A percentile compares a stretch with the other conserved stretches of the same genome.
Conservation (phyloP, 2,329 filamentous ascomycete species). For the Penicillium hordei region DNA sequence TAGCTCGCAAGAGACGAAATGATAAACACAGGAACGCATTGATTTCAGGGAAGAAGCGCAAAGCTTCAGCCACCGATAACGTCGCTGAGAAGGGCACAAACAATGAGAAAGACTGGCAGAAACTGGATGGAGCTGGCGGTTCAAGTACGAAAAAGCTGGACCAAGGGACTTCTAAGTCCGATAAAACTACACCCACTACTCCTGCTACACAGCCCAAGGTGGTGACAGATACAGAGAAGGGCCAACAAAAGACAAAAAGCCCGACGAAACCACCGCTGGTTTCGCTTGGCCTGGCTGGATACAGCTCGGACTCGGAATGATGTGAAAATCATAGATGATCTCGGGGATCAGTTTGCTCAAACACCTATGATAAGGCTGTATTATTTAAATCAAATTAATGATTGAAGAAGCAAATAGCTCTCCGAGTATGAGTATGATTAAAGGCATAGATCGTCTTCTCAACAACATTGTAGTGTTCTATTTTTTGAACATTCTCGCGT, state of each 20-base stretch:
- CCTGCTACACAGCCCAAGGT: not conserved
- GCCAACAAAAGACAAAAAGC: not conserved
- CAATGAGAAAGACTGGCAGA: slow-evolving; percentile 10
- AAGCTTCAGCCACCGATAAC: slow-evolving; percentile 35
- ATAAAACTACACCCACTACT: not conserved
- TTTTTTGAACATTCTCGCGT: not conserved
- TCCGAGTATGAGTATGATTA: not conserved
- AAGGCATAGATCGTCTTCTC: not conserved
- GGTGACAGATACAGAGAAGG: not conserved
- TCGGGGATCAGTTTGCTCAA: not conserved
- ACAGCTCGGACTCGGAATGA: slow-evolving; percentile 9
- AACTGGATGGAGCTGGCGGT: slow-evolving; percentile 8
- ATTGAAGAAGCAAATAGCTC: not conserved
- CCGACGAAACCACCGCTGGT: not conserved
- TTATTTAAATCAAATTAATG: not conserved
- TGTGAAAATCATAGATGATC: not conserved
- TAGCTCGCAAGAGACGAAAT: slow-evolving; percentile 55
- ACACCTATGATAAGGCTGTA: not conserved
- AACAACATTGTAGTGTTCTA: no score
- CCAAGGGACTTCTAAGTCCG: not conserved
- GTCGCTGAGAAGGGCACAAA: slow-evolving; percentile 1
- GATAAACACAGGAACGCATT: slow-evolving; percentile 46
- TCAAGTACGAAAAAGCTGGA: not conserved
- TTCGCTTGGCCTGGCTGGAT: slow-evolving; percentile 6
- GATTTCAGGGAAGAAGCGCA: slow-evolving; percentile 45